Percentiles rank a stretch among this genome's conserved stretches.
These are phyloP conservation scores for Grosmannia clavigera DNA, from an alignment of 2,329 filamentous ascomycete species.

Conservation along the genomic window DNA sequence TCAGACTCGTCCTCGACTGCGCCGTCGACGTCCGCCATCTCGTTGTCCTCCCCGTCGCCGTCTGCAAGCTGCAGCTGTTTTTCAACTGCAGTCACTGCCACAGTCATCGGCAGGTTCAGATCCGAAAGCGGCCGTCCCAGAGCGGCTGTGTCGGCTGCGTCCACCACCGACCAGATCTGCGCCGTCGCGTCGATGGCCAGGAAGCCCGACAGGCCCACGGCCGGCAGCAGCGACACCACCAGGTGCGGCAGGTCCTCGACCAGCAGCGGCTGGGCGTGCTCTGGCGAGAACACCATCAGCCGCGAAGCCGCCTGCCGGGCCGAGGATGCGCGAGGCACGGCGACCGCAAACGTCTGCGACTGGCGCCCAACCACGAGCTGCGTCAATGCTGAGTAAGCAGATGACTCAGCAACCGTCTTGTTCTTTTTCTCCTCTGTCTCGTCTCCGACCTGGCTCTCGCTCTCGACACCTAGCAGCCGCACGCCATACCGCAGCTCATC, in stretches of 20 bases:
- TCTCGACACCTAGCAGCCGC: slow-evolving; percentile 25
- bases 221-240: slow-evolving; percentile 55
- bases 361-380: slow-evolving; percentile 60
- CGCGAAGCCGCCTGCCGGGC: slow-evolving; percentile 31
- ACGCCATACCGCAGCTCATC: slow-evolving; percentile 61
- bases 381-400: slow-evolving; percentile 29
- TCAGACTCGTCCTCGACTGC: slow-evolving; percentile 20
- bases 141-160: slow-evolving; percentile 42
- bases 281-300: slow-evolving; percentile 52
- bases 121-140: slow-evolving; percentile 44
- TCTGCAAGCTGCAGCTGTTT: slow-evolving; percentile 20
- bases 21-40: slow-evolving; percentile 15
- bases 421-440: not conserved
- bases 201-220: slow-evolving; percentile 56
- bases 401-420: slow-evolving; percentile 15
- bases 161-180: slow-evolving; percentile 51
- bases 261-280: slow-evolving; percentile 45
- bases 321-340: slow-evolving; percentile 25
- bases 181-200: slow-evolving; percentile 64
- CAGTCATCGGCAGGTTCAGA: slow-evolving; percentile 27
- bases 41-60: slow-evolving; percentile 22
- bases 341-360: slow-evolving; percentile 54
- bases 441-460: not conserved
- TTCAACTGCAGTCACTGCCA: slow-evolving; percentile 14
- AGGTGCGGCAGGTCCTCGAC: slow-evolving; percentile 42